Base-by-base conservation (phyloP, 2,329 filamentous ascomycete species). In the Colletotrichum echinochloae region DNA sequence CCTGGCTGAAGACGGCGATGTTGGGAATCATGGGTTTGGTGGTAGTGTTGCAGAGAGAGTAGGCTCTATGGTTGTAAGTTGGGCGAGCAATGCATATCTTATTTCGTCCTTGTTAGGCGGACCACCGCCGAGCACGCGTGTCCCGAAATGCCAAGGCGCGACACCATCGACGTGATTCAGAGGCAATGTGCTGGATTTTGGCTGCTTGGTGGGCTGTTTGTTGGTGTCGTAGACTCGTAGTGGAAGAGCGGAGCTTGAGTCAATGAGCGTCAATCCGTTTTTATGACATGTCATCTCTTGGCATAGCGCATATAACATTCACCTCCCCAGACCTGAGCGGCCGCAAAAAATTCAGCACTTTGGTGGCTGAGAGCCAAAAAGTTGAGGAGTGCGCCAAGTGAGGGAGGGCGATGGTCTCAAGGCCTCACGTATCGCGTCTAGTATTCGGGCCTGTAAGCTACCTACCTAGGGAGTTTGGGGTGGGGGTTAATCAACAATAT, bases 1-100 rank as follows among this genome's bases (percentile, higher is more conserved):
- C 96, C 7, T 98, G 95, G 95, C 81, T 98, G 76, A 99, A 99
- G 88, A 97, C 94, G 52, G 95, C 91, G 33, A 93, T 98, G 91
- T 81, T 99, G 77, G 95, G 94, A 1, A 88, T 98, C 60, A 99
- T 99, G 96, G 96, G 95, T 1, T 80, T 98, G 76, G 90, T 97
- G 83, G 96, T 98, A 33, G 91, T 99, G 57, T 80, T 99, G 76
- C 96, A 99, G 81, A 85, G 95, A 77, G 96, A 99, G 84, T 98
- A 84, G 74, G 51, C 11, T 23, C 8, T 18, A 37, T 18, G 30
- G 30, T 26, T 20, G 26, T 18, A 16, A 20, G 23, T 26, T 30
- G 37, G 57, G 26, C 41, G 20, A 62, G 49, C 23, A 57, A 55
- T 56, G 46, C 6, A 61, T 52, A 41, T 16, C 23, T 30, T 26